phyloP scores from a whole-genome alignment of 805 yeast genomes.

The Teunomyces stri region DNA sequence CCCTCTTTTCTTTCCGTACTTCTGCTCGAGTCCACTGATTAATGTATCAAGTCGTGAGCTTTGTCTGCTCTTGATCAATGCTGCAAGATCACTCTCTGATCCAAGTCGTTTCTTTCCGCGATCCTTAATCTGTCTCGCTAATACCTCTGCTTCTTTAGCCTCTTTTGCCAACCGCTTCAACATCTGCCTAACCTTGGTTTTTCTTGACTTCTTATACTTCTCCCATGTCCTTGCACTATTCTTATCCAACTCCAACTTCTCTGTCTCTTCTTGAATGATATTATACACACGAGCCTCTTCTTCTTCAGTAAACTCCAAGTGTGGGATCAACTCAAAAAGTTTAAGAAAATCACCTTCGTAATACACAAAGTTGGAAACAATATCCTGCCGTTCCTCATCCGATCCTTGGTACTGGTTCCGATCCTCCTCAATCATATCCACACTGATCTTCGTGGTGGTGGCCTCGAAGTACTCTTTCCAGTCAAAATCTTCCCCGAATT shows the following conservation, averaged over 20 bases:
- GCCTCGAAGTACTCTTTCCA: conserved; percentile 58
- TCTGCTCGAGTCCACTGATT: conserved; percentile 47
- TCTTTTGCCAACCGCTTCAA: conserved; percentile 56
- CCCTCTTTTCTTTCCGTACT: conserved; percentile 43
- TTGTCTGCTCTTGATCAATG: conserved; percentile 50
- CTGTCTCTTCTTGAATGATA: conserved; percentile 37
- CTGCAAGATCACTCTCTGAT: conserved; percentile 42
- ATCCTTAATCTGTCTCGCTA: conserved; percentile 38
- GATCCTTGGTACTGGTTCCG: conserved; percentile 59
- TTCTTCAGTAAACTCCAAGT: conserved; percentile 56
- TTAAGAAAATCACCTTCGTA: conserved; percentile 66
- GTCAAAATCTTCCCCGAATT: conserved; percentile 38
- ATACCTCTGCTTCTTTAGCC: conserved; percentile 58
- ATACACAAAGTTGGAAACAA: conserved; percentile 55
- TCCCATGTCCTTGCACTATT: conserved; percentile 43
- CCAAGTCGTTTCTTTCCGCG: conserved; percentile 28
- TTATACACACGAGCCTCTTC: conserved; percentile 63
- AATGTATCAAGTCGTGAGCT: conserved; percentile 42
- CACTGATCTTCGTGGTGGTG: conserved; percentile 50
- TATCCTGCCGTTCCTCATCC: conserved; percentile 59
- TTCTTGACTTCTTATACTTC: conserved; percentile 49
- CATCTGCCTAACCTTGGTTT: conserved; percentile 46
- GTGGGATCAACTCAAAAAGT: conserved; percentile 75
- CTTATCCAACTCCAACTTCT: conserved; percentile 33
- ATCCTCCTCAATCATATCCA: conserved; percentile 71